These are phyloP conservation scores for Dunaliella primolecta DNA, from an alignment of 139 green algal genomes.

Conservation along the genomic window DNA sequence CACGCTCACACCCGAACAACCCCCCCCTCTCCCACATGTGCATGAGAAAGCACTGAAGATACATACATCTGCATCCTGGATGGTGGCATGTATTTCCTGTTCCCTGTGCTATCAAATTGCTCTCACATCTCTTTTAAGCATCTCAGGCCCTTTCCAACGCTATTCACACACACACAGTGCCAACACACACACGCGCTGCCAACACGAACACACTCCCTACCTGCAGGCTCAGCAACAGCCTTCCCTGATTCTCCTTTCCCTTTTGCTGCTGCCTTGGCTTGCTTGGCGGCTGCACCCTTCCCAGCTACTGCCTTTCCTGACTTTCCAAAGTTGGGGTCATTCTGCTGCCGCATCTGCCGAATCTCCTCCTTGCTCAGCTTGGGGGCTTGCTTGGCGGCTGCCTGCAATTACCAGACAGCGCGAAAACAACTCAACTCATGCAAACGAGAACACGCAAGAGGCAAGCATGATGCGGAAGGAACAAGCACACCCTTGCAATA, in stretches of 20 bases:
- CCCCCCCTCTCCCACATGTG: background rate
- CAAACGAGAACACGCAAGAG: too few species aligned
- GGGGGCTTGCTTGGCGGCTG: constrained; percentile 49
- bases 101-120: too few species aligned
- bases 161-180: background rate
- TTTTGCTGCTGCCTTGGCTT: background rate
- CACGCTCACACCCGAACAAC: background rate
- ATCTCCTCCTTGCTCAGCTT: constrained; percentile 64
- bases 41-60: too few species aligned
- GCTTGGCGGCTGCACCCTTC: background rate
- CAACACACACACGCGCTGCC: background rate
- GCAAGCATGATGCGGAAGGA: too few species aligned
- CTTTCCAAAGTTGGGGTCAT: constrained; percentile 68
- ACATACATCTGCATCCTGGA: too few species aligned
- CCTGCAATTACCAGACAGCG: constrained; percentile 27
- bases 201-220: too few species aligned
- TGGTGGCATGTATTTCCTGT: too few species aligned
- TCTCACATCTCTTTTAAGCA: too few species aligned
- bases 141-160: too few species aligned
- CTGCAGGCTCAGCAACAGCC: too few species aligned
- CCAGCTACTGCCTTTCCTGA: constrained; percentile 9
- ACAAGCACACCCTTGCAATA: too few species aligned
- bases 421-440: background rate
- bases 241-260: too few species aligned
- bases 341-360: constrained; percentile 49